Percentiles rank a stretch among this genome's conserved stretches.
These are phyloP conservation scores for Cutaneotrichosporon cavernicola DNA, from an alignment of 1,284 basidiomycete species.

Conservation along the genomic window DNA sequence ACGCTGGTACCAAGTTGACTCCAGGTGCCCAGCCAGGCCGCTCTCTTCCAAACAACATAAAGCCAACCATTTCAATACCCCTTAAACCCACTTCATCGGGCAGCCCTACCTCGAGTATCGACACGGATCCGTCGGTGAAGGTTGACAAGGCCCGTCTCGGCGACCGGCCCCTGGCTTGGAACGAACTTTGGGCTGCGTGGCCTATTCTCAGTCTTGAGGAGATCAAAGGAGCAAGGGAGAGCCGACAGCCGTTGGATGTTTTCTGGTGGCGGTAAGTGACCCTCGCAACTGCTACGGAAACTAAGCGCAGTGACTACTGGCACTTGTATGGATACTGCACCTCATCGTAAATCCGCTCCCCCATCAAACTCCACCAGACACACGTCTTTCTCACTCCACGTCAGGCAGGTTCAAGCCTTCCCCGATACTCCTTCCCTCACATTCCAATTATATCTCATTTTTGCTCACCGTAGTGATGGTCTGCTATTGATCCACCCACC, in stretches of 20 bases:
- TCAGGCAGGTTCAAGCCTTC: neutral
- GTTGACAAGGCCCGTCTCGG: neutral
- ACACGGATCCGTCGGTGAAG: neutral
- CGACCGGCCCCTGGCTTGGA: neutral
- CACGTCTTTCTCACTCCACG: neutral
- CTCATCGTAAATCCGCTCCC: too few species aligned
- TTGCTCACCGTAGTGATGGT: neutral
- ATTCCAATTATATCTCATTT: too few species aligned
- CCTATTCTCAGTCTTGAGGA: neutral
- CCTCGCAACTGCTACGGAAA: neutral
- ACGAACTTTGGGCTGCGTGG: slow-evolving; percentile 5
- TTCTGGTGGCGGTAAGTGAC: neutral
- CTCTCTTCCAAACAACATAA: too few species aligned
- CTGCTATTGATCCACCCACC: neutral
- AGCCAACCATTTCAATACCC: too few species aligned
- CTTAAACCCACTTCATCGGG: too few species aligned
- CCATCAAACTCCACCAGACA: too few species aligned
- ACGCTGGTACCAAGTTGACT: too few species aligned
- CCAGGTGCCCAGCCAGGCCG: too few species aligned
- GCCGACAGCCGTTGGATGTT: neutral
- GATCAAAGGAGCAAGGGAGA: too few species aligned
- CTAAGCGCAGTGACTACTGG: slow-evolving; percentile 3
- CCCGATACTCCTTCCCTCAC: neutral
- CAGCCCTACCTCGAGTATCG: neutral
- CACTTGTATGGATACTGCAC: neutral